Evolutionary conservation across 116 monocot genomes (phyloP), one percentile per base, ranked within the genome.

Genomic region (Dioscorea cayenensis): DNA sequence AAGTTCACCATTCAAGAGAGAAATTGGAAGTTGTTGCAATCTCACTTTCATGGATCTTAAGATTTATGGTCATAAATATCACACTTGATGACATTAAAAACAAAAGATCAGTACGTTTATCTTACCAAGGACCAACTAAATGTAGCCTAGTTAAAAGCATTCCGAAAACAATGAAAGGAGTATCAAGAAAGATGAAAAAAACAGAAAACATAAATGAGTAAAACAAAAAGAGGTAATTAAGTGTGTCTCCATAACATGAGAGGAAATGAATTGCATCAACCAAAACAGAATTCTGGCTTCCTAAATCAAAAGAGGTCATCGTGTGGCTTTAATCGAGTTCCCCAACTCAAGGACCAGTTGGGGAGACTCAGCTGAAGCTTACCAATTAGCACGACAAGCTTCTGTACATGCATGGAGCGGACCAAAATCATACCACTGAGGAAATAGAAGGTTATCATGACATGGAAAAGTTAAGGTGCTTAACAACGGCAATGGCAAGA

Each of bases 111-210:
- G 10, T 18, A 55, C n/a, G 6, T 6, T 6, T 16, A 27, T 69
- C 90, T 85, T 84, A 94, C 90, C 94, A 87, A 36, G 27, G 94
- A 94, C 94, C 94, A 94, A 62, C 90, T 71, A 71, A 94, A 90
- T 52, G 87, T 87, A 14, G 93, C 93, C 87, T 89, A 81, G 77
- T 93, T 90, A 83, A 93, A 93, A 18, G 92, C 92, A 83, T 93
- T 93, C 92, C 89, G 89, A 49, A 78, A 25, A 49, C 14, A 78
- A 59, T 9, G 66, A 66, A 73, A 73, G 50, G 75, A 70, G 76
- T 43, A 68, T 73, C 22, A 81, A 81, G 29, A 49, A 64, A 11
- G 60, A 49, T 22, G 4, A 3, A 69, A 36, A 36, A 20, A 74
- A 14, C n/a, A 55, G 3, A 55, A 32, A 32, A 11, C 17, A 0